These are phyloP conservation scores for Hibiscus mutabilis DNA, from an alignment of 345 rosid genomes.

Conservation along the genomic window DNA sequence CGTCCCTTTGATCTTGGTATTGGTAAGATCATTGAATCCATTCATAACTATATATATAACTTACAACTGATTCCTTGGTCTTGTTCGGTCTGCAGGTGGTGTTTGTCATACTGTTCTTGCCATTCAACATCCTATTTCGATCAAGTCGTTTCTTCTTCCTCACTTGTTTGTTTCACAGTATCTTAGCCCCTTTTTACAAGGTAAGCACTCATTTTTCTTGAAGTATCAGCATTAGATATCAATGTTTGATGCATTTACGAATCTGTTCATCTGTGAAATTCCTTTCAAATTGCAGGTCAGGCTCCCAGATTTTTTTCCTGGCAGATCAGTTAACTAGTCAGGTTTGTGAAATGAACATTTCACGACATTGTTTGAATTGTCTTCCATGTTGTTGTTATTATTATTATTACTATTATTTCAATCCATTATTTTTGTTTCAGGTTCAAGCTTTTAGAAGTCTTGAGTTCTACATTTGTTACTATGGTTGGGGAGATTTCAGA, in stretches of 20 bases:
- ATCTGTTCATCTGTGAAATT: too few species aligned
- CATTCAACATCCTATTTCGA: constrained; percentile 10
- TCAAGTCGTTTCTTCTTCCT: constrained; percentile 33
- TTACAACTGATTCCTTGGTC: neutral
- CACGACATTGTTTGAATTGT: too few species aligned
- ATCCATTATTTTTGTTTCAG: constrained; percentile 12
- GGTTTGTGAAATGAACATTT: constrained; percentile 16
- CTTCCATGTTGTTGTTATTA: too few species aligned
- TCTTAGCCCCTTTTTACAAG: constrained; percentile 33
- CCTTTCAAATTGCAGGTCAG: neutral
- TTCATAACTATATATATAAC: too few species aligned
- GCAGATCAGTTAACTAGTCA: constrained; percentile 56
- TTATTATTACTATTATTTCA: too few species aligned
- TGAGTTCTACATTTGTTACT: constrained; percentile 66
- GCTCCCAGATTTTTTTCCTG: constrained; percentile 22
- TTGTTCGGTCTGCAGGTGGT: neutral
- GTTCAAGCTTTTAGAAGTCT: constrained; percentile 69
- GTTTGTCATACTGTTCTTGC: neutral
- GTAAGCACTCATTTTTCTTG: neutral
- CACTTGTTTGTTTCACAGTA: constrained; percentile 15
- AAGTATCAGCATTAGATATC: too few species aligned
- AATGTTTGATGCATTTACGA: too few species aligned
- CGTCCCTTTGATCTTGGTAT: too few species aligned
- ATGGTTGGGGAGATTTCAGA: constrained; percentile 56
- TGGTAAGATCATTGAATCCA: neutral